Evolutionary conservation across 2,329 filamentous ascomycete genomes (phyloP).

Genomic region (Massarina eburnea): DNA sequence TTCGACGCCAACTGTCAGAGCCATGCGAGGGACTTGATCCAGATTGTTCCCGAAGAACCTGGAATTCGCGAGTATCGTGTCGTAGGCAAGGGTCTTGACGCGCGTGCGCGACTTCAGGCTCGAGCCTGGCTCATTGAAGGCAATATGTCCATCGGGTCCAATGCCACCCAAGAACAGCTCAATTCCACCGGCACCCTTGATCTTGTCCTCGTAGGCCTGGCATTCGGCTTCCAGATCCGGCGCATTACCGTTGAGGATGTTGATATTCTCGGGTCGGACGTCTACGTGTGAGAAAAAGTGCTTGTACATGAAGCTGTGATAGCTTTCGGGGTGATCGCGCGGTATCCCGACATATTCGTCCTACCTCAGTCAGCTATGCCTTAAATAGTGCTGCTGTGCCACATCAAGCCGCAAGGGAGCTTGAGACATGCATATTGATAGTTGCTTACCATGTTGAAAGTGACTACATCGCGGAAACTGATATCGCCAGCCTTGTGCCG

Average conservation of each 20-base stretch:
- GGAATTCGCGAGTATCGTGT: conserved; percentile 83
- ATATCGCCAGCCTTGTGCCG: conserved; percentile 72
- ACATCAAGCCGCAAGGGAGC: conserved; percentile 19
- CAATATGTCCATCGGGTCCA: conserved; percentile 83
- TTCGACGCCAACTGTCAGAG: conserved; percentile 80
- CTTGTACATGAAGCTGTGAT: conserved; percentile 93
- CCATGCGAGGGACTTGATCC: conserved; percentile 74
- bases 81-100: conserved; percentile 84
- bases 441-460: conserved; percentile 78
- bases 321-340: conserved; percentile 80
- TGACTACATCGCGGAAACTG: conserved; percentile 85
- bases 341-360: conserved; percentile 87
- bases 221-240: conserved; percentile 75
- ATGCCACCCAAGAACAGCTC: conserved; percentile 85
- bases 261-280: conserved; percentile 77
- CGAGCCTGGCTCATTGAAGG: conserved; percentile 87
- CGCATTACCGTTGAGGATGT: conserved; percentile 82
- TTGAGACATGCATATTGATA: conserved; percentile 11
- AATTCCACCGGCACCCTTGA: conserved; percentile 73
- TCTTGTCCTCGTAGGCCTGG: conserved; percentile 76
- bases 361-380: conserved; percentile 45
- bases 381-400: conserved; percentile 19
- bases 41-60: conserved; percentile 80
- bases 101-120: conserved; percentile 75
- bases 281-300: conserved; percentile 87